Conservation (phyloP, 495 filamentous ascomycete species). For the Gamarada debralockiae region DNA sequence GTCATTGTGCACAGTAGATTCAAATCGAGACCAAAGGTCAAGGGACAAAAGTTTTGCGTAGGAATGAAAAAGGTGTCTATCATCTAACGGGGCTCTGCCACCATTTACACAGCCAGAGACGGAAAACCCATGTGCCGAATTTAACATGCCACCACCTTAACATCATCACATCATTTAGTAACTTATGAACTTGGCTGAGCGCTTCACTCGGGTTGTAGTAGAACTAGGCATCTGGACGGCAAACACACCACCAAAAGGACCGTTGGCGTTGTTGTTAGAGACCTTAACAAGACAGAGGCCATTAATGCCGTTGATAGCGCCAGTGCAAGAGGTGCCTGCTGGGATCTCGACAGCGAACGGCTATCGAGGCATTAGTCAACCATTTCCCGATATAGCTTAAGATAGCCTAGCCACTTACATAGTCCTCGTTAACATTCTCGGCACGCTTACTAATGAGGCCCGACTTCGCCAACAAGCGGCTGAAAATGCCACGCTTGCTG, state of each 20-base stretch:
- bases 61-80: no score
- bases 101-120: no score
- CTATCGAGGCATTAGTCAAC: background rate
- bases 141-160: no score
- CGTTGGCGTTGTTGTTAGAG: slow-evolving; percentile 43
- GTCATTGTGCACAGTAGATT: no score
- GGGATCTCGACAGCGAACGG: slow-evolving; percentile 40
- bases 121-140: no score
- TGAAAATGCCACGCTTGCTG: background rate
- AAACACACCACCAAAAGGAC: slow-evolving; percentile 50
- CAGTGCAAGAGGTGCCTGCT: slow-evolving; percentile 42
- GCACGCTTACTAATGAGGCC: slow-evolving; percentile 3
- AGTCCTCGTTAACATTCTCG: slow-evolving; percentile 8
- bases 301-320: slow-evolving; percentile 46
- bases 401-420: background rate
- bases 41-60: no score
- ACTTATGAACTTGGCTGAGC: no score
- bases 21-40: no score
- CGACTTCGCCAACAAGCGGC: background rate
- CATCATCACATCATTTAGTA: no score
- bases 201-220: no score
- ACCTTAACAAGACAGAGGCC: slow-evolving; percentile 50
- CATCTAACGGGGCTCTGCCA: no score
- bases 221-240: slow-evolving; percentile 42
- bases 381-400: background rate